Base-by-base conservation (phyloP, 305 asterid species). In the Fraxinus sp. region DNA sequence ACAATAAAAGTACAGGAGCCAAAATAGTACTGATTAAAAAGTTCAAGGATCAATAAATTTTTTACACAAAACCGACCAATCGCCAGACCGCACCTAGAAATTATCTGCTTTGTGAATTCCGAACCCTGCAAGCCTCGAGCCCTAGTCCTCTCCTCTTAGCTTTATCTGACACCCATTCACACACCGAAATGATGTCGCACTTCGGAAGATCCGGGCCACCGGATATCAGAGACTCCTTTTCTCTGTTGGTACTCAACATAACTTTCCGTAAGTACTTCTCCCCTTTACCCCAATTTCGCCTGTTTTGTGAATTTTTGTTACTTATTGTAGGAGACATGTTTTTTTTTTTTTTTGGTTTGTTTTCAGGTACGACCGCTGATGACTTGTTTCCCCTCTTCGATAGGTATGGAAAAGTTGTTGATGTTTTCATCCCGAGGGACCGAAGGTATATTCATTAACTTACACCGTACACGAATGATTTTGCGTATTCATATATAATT, bases 201-300 rank as follows among this genome's bases (percentile, higher is more conserved):
- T 94, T 94, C 30, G 98, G 98, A 14, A 92, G 98, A 90, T 90
- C 96, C 26, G 99, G 97, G 11, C 98, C 99, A 55, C 98, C 98
- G 85, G 99, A 96, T 89, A 96, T 96, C 93, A 92, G 81, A 80
- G 98, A 96, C 85, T 93, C 99, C 75, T 96, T 64, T 84, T 94
- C 99, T 35, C 96, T 96, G 26, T 97, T 96, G 84, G 98, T 96
- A 78, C 98, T 96, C 92, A 96, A 96, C 96, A 93, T 96, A 79
- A 93, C 99, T 81, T 96, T 94, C 76, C 98, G 97, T 96, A 92
- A 78, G 0, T 57, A 16, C 39, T 35, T 7, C 0, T 11, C 18
- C 32, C 70, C 7, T 57, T 64, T 30, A 3, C 13, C 49, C 68
- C 70, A 18, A 5, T 7, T 30, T 26, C 32, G 33, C 35, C 70